A percentile compares a stretch with the other conserved stretches of the same genome.
These are phyloP conservation scores for Leccinellum luteum DNA, from an alignment of 768 basidiomycete genomes.

Conservation along the genomic window DNA sequence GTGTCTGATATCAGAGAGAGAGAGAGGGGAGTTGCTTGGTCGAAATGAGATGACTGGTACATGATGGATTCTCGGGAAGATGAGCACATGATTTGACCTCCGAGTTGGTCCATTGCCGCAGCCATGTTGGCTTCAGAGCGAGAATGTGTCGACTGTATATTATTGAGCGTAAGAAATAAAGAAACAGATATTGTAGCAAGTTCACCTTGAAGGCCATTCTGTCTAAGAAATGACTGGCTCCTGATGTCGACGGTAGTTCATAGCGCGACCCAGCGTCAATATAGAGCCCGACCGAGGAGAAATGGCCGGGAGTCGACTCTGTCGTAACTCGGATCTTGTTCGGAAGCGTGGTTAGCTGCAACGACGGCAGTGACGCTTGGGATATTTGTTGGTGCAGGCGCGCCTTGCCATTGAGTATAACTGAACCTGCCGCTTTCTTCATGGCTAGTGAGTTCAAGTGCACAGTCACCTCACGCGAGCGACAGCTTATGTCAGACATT, in stretches of 20 bases:
- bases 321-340: conserved; percentile 93
- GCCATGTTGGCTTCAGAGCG: conserved; percentile 79
- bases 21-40: conserved; percentile 75
- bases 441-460: conserved; percentile 24
- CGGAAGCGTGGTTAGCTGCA: conserved; percentile 78
- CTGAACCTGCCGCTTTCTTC: conserved; percentile 39
- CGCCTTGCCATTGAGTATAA: conserved; percentile 37
- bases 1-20: conserved; percentile 91
- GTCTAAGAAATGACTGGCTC: conserved; percentile 90
- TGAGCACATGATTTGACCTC: conserved; percentile 89
- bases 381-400: conserved; percentile 25
- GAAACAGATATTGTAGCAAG: not conserved
- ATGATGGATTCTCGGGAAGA: conserved; percentile 93
- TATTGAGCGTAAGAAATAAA: conserved; percentile 3
- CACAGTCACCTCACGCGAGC: not conserved
- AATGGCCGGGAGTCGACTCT: conserved; percentile 88
- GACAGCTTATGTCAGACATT: conserved; percentile 4
- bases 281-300: conserved; percentile 90
- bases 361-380: conserved; percentile 33
- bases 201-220: conserved; percentile 94
- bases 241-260: conserved; percentile 69
- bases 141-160: conserved; percentile 65
- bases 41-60: conserved; percentile 97
- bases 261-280: conserved; percentile 92
- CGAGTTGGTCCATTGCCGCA: conserved; percentile 73